A percentile compares a stretch with the other conserved stretches of the same genome.
Conservation (phyloP, 257 asterid species). For the Coffea eugenioides region DNA sequence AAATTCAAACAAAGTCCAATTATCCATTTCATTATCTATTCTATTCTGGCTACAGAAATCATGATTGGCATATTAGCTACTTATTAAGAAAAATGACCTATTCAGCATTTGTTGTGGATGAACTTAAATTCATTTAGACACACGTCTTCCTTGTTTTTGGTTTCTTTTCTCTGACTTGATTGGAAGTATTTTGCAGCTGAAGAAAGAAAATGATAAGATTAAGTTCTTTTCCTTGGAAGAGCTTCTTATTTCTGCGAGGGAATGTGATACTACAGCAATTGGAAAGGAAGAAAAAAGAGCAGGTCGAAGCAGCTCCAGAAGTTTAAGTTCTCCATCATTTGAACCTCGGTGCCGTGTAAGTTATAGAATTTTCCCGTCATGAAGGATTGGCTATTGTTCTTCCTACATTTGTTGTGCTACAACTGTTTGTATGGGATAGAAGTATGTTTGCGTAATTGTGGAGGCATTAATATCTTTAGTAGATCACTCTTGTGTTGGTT, state of each 20-base stretch:
- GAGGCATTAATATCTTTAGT: background rate
- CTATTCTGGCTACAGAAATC: background rate
- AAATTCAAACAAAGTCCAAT: background rate
- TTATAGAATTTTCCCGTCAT: slow-evolving; percentile 2
- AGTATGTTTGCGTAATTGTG: background rate
- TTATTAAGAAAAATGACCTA: background rate
- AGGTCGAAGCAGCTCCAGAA: slow-evolving; percentile 38
- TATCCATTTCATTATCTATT: background rate
- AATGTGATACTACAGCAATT: slow-evolving; percentile 26
- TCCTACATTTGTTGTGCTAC: background rate
- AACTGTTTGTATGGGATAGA: background rate
- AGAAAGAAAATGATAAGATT: slow-evolving; percentile 39
- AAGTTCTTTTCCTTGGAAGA: slow-evolving; percentile 53
- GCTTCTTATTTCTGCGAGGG: slow-evolving; percentile 41
- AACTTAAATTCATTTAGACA: background rate
- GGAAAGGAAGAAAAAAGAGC: slow-evolving; percentile 39
- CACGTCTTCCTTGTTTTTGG: background rate
- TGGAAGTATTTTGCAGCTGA: slow-evolving; percentile 43
- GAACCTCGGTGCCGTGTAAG: slow-evolving; percentile 67
- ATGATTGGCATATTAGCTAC: background rate
- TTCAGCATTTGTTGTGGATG: background rate
- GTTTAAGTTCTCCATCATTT: slow-evolving; percentile 51
- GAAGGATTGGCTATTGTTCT: background rate
- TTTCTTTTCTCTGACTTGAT: background rate
- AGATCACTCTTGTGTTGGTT: background rate